These are phyloP conservation scores for Stephania yunnanensis DNA, from an alignment of 164 flowering plant genomes.

Conservation along the genomic window DNA sequence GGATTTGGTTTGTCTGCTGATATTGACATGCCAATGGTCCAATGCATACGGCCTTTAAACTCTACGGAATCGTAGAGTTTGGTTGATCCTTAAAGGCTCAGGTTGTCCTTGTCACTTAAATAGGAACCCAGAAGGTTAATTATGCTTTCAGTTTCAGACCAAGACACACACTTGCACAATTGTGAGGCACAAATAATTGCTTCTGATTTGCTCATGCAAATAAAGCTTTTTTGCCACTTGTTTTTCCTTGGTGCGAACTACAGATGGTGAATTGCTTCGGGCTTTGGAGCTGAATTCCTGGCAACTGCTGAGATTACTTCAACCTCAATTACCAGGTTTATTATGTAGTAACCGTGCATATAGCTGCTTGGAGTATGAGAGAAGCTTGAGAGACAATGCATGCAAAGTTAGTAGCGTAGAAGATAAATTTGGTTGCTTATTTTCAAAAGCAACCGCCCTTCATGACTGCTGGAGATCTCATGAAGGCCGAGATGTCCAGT, in stretches of 20 bases:
- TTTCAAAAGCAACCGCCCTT: conserved; percentile 43
- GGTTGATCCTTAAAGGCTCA: too few species aligned
- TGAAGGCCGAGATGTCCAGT: conserved; percentile 26
- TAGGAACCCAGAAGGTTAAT: neutral
- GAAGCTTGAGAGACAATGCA: conserved; percentile 16
- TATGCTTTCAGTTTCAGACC: neutral
- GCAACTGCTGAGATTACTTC: conserved; percentile 74
- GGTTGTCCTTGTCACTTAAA: too few species aligned
- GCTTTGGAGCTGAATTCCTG: conserved; percentile 81
- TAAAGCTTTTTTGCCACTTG: neutral
- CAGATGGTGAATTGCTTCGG: conserved; percentile 61
- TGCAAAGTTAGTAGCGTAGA: conserved; percentile 37
- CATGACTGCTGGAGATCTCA: conserved; percentile 57
- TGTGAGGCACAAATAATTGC: neutral
- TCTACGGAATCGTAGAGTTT: too few species aligned
- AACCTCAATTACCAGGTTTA: conserved; percentile 56
- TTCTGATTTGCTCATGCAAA: conserved; percentile 1
- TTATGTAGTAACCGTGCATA: conserved; percentile 34
- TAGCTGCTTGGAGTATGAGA: conserved; percentile 19
- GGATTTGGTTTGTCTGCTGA: neutral
- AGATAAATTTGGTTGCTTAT: conserved; percentile 47
- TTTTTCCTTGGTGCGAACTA: conserved; percentile 5
- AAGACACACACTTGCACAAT: neutral
- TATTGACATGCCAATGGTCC: neutral
- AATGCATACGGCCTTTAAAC: too few species aligned